A percentile compares a stretch with the other conserved stretches of the same genome.
These are phyloP conservation scores for Mycosarcoma maydis DNA, from an alignment of 1,284 basidiomycete genomes.

Conservation along the genomic window DNA sequence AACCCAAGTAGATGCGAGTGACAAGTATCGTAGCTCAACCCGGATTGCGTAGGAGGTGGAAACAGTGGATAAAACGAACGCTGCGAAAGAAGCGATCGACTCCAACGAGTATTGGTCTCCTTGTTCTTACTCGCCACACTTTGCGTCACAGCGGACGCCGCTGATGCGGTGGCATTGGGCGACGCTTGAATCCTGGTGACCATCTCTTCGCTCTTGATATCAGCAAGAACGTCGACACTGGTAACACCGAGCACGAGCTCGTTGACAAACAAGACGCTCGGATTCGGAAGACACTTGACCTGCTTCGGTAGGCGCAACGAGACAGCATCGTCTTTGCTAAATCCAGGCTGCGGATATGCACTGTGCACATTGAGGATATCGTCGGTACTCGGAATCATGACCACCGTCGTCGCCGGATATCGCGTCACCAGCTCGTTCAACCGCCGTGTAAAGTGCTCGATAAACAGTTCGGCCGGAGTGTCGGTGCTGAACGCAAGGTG, in stretches of 20 bases:
- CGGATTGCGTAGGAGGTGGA: conserved; percentile 78
- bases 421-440: conserved; percentile 74
- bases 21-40: conserved; percentile 50
- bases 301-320: background rate
- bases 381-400: conserved; percentile 82
- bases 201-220: conserved; percentile 85
- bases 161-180: background rate
- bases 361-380: conserved; percentile 83
- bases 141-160: no score
- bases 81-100: conserved; percentile 82
- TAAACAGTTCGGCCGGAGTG: conserved; percentile 78
- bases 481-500: conserved; percentile 78
- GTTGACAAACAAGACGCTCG: conserved; percentile 83
- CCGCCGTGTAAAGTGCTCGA: conserved; percentile 74
- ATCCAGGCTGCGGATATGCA: conserved; percentile 86
- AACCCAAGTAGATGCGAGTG: conserved; percentile 54
- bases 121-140: conserved; percentile 59
- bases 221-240: conserved; percentile 87
- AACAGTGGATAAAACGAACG: conserved; percentile 95
- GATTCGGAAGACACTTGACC: conserved; percentile 83
- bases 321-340: conserved; percentile 68
- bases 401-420: conserved; percentile 76
- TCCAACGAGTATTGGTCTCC: conserved; percentile 34
- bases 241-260: conserved; percentile 80
- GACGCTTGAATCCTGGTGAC: conserved; percentile 73